A percentile compares a stretch with the other conserved stretches of the same genome.
phyloP scores from a whole-genome alignment of 305 asterid genomes.

The Euphrasia arctica region DNA sequence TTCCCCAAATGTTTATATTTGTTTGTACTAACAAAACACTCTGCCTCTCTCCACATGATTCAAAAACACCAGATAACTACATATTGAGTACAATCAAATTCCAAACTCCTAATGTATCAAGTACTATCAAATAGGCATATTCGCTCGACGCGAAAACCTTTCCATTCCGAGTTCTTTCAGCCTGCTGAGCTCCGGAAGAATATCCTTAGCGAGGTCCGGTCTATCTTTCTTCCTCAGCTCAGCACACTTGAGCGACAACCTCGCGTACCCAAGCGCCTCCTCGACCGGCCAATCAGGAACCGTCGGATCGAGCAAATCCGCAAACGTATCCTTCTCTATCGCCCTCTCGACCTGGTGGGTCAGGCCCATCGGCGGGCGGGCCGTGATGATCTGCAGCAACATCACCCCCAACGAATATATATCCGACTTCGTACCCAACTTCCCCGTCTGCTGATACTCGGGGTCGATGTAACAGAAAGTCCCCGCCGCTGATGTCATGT shows the following conservation, averaged over 20 bases:
- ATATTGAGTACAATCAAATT: neutral
- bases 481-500: slow-evolving; percentile 62
- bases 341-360: slow-evolving; percentile 37
- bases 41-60: neutral
- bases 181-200: slow-evolving; percentile 30
- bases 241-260: slow-evolving; percentile 28
- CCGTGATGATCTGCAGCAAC: slow-evolving; percentile 39
- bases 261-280: slow-evolving; percentile 30
- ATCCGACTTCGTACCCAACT: slow-evolving; percentile 34
- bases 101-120: neutral
- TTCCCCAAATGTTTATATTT: no score
- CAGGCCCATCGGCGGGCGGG: slow-evolving; percentile 38
- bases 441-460: slow-evolving; percentile 57
- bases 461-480: slow-evolving; percentile 63
- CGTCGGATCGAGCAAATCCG: slow-evolving; percentile 31
- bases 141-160: neutral
- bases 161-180: slow-evolving; percentile 27
- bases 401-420: slow-evolving; percentile 36
- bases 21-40: no score
- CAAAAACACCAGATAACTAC: neutral
- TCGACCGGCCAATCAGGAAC: slow-evolving; percentile 38
- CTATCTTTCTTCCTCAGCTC: slow-evolving; percentile 35
- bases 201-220: slow-evolving; percentile 28
- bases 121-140: neutral
- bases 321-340: slow-evolving; percentile 30